Evolutionary conservation across 139 green algal species (phyloP).

Genomic region (Haematococcus lacustris): DNA sequence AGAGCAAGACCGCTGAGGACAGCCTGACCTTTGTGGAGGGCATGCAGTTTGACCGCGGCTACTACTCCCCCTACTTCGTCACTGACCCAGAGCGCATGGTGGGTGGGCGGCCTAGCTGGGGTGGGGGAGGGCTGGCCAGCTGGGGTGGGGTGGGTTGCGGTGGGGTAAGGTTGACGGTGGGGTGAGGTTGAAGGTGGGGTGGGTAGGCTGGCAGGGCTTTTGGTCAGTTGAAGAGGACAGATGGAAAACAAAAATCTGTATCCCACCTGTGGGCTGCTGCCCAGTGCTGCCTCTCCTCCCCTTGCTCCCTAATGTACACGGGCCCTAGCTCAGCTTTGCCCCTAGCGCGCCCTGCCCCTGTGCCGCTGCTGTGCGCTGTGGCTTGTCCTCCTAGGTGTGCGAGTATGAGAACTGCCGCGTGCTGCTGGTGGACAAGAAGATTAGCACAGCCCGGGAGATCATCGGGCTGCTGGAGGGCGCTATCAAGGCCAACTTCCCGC

Average conservation of each 20-base stretch:
- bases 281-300: not conserved
- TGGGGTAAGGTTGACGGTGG: not conserved
- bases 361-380: not conserved
- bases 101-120: constrained; percentile 9
- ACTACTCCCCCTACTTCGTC: constrained; percentile 99
- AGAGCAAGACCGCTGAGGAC: constrained; percentile 94
- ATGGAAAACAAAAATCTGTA: too few relatives aligned
- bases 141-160: too few relatives aligned
- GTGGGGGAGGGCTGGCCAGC: not conserved
- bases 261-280: too few relatives aligned
- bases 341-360: too few relatives aligned
- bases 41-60: constrained; percentile 99
- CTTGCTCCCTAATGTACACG: too few relatives aligned
- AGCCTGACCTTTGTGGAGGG: constrained; percentile 95
- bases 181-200: not conserved
- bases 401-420: constrained; percentile 86
- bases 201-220: not conserved
- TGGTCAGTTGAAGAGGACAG: not conserved
- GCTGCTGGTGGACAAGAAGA: constrained; percentile 99
- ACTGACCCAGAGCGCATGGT: constrained; percentile 99
- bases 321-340: too few relatives aligned
- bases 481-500: constrained; percentile 87
- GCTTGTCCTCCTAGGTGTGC: not conserved
- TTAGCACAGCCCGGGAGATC: constrained; percentile 92
- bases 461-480: constrained; percentile 87